phyloP scores from a whole-genome alignment of 257 asterid genomes.

The Apocynum venetum region DNA sequence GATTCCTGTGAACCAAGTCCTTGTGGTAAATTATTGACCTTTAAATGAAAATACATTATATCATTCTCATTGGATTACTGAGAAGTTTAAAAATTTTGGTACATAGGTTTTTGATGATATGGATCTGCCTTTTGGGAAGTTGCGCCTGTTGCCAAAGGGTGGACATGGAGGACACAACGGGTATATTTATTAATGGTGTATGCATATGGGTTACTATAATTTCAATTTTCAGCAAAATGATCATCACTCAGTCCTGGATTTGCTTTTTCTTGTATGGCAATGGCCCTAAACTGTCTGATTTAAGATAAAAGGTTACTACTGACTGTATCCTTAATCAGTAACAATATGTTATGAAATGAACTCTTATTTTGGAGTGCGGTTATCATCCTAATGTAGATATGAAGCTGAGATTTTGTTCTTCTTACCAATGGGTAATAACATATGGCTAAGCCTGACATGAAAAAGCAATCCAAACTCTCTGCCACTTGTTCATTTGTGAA shows the following conservation, averaged over 20 bases:
- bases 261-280: background rate
- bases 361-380: background rate
- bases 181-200: slow-evolving; percentile 27
- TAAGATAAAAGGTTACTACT: background rate
- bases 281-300: background rate
- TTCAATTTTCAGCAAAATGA: background rate
- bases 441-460: background rate
- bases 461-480: background rate
- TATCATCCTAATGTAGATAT: background rate
- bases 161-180: slow-evolving; percentile 99
- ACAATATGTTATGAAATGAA: too few relatives aligned
- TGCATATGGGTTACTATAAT: background rate
- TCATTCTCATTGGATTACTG: background rate
- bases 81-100: slow-evolving; percentile 7
- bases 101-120: slow-evolving; percentile 82
- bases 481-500: background rate
- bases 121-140: slow-evolving; percentile 89
- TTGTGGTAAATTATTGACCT: slow-evolving; percentile 62
- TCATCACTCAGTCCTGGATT: background rate
- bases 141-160: slow-evolving; percentile 89
- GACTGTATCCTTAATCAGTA: background rate
- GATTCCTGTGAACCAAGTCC: slow-evolving; percentile 85
- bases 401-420: background rate
- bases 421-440: background rate
- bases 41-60: background rate